Conservation (phyloP, 495 filamentous ascomycete genomes). For the Staphylotrichum longicolle region DNA sequence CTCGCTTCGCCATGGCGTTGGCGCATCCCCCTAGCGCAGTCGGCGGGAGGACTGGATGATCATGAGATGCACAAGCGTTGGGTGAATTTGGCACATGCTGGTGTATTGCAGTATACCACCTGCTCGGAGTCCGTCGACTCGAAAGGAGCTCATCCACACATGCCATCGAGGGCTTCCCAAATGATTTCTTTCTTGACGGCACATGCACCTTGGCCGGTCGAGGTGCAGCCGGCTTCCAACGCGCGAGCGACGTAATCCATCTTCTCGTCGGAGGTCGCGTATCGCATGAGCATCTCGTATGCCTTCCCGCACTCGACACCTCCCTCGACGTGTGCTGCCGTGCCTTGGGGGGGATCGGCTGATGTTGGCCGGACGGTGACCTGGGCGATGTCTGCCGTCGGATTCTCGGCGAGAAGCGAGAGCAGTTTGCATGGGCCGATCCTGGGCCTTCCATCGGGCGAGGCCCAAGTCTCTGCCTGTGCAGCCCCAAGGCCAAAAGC, state of each 20-base stretch:
- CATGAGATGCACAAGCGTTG: too few relatives aligned
- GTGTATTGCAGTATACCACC: too few relatives aligned
- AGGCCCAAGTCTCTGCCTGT: neutral
- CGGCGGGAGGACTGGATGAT: too few relatives aligned
- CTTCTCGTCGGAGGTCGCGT: conserved; percentile 19
- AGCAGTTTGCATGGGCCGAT: conserved; percentile 14
- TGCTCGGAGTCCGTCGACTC: too few relatives aligned
- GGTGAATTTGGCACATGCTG: too few relatives aligned
- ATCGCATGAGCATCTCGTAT: conserved; percentile 20
- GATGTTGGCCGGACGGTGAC: neutral
- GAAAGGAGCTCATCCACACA: conserved; percentile 8
- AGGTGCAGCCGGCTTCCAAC: conserved; percentile 17
- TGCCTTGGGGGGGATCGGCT: neutral
- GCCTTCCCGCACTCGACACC: conserved; percentile 18
- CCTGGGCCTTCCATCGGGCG: neutral
- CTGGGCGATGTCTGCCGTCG: conserved; percentile 16
- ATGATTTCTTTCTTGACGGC: conserved; percentile 12
- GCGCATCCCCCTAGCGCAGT: too few relatives aligned
- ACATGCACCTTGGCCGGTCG: conserved; percentile 15
- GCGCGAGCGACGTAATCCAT: conserved; percentile 17
- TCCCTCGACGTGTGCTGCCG: neutral
- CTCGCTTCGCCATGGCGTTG: too few relatives aligned
- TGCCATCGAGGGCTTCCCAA: conserved; percentile 14
- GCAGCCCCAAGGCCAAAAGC: neutral
- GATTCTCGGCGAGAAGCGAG: conserved; percentile 13